Percentiles rank a stretch among this genome's conserved stretches.
Conservation (phyloP, 306 rosid species). For the Casuarina equisetifolia region DNA sequence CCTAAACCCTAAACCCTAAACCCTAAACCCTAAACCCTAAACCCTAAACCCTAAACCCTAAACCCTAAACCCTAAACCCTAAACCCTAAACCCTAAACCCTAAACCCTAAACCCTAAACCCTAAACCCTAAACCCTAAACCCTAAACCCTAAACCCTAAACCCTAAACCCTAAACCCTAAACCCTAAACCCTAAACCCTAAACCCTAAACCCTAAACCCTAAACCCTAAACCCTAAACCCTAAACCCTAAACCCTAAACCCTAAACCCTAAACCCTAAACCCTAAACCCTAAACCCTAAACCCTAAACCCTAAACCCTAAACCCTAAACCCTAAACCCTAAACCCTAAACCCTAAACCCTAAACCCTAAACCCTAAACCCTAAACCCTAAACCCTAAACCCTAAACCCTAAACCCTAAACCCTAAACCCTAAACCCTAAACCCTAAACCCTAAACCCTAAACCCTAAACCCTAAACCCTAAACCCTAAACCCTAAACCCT, state of each 20-base stretch:
- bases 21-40: slow-evolving; percentile 17
- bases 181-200: slow-evolving; percentile 19
- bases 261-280: slow-evolving; percentile 19
- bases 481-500: too few relatives aligned
- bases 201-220: slow-evolving; percentile 23
- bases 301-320: slow-evolving; percentile 24
- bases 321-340: slow-evolving; percentile 15
- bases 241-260: slow-evolving; percentile 23
- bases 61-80: slow-evolving; percentile 2
- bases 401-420: slow-evolving; percentile 26
- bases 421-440: slow-evolving; percentile 27
- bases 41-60: slow-evolving; percentile 1
- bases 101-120: slow-evolving; percentile 17
- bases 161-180: slow-evolving; percentile 24
- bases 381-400: slow-evolving; percentile 19
- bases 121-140: slow-evolving; percentile 18
- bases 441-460: slow-evolving; percentile 35
- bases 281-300: slow-evolving; percentile 24
- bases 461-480: slow-evolving; percentile 24
- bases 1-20: slow-evolving; percentile 13
- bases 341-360: slow-evolving; percentile 22
- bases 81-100: slow-evolving; percentile 16
- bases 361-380: slow-evolving; percentile 28
- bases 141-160: slow-evolving; percentile 20
- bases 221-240: slow-evolving; percentile 27